Evolutionary conservation across 177 flowering plant species (phyloP).

Genomic region (Vitis hybrid): DNA sequence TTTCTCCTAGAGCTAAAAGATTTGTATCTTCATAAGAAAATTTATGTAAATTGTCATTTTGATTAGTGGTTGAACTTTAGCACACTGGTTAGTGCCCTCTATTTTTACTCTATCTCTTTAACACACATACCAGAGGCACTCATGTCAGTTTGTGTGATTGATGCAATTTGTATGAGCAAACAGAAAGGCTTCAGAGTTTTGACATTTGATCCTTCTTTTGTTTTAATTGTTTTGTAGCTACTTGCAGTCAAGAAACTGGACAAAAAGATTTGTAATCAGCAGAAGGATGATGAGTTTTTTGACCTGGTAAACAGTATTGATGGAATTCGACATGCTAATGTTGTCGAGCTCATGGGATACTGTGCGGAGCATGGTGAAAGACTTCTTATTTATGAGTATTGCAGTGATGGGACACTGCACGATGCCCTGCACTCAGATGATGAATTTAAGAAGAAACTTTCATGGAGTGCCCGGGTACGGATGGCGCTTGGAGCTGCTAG

Average conservation of each 20-base stretch:
- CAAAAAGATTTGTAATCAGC: slow-evolving; percentile 39
- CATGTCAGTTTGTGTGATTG: no score
- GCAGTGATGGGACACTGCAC: slow-evolving; percentile 71
- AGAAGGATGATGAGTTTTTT: slow-evolving; percentile 56
- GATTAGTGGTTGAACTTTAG: no score
- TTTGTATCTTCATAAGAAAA: no score
- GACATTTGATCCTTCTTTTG: slow-evolving; percentile 3
- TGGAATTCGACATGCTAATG: slow-evolving; percentile 55
- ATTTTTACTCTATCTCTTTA: no score
- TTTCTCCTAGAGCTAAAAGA: no score
- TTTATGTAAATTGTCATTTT: no score
- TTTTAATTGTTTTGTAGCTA: slow-evolving; percentile 36
- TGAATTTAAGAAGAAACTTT: slow-evolving; percentile 51
- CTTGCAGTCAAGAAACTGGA: slow-evolving; percentile 75
- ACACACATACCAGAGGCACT: no score
- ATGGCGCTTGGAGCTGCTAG: slow-evolving; percentile 94
- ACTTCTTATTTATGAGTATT: slow-evolving; percentile 68
- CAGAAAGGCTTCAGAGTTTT: slow-evolving; percentile 8
- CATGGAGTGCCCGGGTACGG: slow-evolving; percentile 81
- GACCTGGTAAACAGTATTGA: slow-evolving; percentile 65
- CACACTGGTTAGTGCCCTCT: no score
- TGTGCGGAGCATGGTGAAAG: slow-evolving; percentile 72
- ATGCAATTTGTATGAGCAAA: no score
- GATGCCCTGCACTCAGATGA: slow-evolving; percentile 82
- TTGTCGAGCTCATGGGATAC: slow-evolving; percentile 70